A percentile compares a stretch with the other conserved stretches of the same genome.
Conservation (phyloP, 371 early-diverging fungal species). For the Dipsacomyces acuminosporus region DNA sequence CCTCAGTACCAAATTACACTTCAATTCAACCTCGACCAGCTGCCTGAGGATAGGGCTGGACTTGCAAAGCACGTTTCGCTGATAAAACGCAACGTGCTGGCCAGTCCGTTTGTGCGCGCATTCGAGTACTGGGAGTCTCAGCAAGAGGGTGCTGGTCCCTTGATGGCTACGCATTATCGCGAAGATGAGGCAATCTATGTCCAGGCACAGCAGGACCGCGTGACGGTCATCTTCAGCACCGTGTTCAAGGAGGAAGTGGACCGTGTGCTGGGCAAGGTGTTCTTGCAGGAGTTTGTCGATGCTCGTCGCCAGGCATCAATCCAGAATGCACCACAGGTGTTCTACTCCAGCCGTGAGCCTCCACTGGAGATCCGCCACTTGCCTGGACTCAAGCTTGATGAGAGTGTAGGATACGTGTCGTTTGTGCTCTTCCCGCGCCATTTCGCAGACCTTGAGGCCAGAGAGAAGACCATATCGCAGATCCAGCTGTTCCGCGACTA, state of each 20-base stretch:
- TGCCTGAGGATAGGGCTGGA: constrained; percentile 61
- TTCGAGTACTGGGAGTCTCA: constrained; percentile 73
- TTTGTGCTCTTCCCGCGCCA: constrained; percentile 97
- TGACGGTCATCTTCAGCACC: constrained; percentile 95
- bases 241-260: constrained; percentile 96
- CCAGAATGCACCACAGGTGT: constrained; percentile 94
- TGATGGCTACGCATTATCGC: constrained; percentile 91
- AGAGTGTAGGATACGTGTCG: constrained; percentile 85
- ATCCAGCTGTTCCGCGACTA: constrained; percentile 97
- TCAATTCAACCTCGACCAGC: constrained; percentile 69
- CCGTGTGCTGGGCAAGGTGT: constrained; percentile 90
- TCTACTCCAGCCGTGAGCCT: constrained; percentile 88
- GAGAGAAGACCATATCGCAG: constrained; percentile 84
- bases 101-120: constrained; percentile 90
- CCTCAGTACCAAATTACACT: constrained; percentile 81
- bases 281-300: constrained; percentile 98
- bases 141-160: constrained; percentile 59
- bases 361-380: constrained; percentile 89
- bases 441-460: constrained; percentile 63
- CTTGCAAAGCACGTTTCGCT: constrained; percentile 75
- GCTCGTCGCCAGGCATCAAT: constrained; percentile 84
- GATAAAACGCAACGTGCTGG: constrained; percentile 87
- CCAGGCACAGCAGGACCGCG: constrained; percentile 84
- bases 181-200: constrained; percentile 90
- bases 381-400: constrained; percentile 64